Conservation (phyloP, 129 eudicot species). For the Tanacetum coccineum region DNA sequence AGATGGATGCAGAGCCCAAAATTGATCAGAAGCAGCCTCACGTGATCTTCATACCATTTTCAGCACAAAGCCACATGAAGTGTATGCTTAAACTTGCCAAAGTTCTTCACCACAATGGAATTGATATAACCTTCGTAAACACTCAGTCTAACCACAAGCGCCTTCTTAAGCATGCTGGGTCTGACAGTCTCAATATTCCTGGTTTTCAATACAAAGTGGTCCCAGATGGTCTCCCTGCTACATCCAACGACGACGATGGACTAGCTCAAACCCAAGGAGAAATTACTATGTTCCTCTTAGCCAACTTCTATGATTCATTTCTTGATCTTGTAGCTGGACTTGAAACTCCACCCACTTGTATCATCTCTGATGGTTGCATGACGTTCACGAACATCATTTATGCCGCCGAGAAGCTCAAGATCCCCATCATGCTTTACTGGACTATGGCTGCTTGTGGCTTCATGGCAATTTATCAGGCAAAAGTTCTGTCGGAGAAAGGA, state of each 20-base stretch:
- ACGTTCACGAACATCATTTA: slow-evolving; percentile 2
- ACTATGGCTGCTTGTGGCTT: not conserved
- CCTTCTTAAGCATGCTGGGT: slow-evolving; percentile 18
- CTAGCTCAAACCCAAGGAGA: slow-evolving; percentile 23
- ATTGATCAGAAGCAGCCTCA: slow-evolving; percentile 18
- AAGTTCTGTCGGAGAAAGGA: too few species aligned
- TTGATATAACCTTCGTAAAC: slow-evolving; percentile 36
- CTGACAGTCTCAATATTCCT: slow-evolving; percentile 17
- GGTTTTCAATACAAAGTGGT: slow-evolving; percentile 33
- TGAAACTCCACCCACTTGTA: slow-evolving; percentile 27
- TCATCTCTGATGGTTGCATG: slow-evolving; percentile 28
- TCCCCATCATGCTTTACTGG: slow-evolving; percentile 25
- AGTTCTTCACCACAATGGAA: slow-evolving; percentile 29
- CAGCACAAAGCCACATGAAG: slow-evolving; percentile 38
- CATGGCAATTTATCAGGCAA: too few species aligned
- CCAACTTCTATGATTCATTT: slow-evolving; percentile 13
- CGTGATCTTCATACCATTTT: slow-evolving; percentile 27
- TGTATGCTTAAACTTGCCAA: slow-evolving; percentile 36
- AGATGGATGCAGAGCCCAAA: not conserved
- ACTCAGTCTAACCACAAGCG: slow-evolving; percentile 33
- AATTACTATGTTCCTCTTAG: slow-evolving; percentile 4
- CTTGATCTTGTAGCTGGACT: slow-evolving; percentile 19
- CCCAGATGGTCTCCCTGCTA: slow-evolving; percentile 30
- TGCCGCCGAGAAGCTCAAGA: slow-evolving; percentile 21
- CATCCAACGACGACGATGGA: slow-evolving; percentile 22